Evolutionary conservation across 1,284 basidiomycete genomes (phyloP).

Genomic region (Schizophyllum amplum): DNA sequence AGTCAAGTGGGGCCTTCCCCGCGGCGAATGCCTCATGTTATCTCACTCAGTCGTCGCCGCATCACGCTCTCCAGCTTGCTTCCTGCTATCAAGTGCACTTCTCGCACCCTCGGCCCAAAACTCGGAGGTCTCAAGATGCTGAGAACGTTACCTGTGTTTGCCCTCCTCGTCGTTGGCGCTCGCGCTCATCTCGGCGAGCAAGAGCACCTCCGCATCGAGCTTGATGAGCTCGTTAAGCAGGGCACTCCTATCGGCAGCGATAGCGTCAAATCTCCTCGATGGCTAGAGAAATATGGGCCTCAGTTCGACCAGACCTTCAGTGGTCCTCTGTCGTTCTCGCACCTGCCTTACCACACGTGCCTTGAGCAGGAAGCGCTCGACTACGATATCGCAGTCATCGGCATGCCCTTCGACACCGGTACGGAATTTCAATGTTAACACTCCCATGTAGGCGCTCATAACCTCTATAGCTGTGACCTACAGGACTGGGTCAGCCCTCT

Average conservation of each 20-base stretch:
- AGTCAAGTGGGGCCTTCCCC: not conserved
- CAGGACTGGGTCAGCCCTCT: constrained; percentile 28
- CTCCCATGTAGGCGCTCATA: not conserved
- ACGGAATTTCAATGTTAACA: not conserved
- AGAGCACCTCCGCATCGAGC: not conserved
- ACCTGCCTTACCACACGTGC: constrained; percentile 62
- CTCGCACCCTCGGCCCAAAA: too few species aligned
- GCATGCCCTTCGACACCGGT: constrained; percentile 73
- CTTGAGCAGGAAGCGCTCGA: constrained; percentile 44
- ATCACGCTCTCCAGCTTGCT: not conserved
- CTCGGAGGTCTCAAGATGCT: too few species aligned
- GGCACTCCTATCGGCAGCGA: not conserved
- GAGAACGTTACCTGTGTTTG: not conserved
- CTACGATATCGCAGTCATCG: constrained; percentile 72
- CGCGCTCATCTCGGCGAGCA: not conserved
- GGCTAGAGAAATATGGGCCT: constrained; percentile 63
- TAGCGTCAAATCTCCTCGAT: constrained; percentile 25
- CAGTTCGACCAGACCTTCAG: constrained; percentile 65
- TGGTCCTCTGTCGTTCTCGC: constrained; percentile 68
- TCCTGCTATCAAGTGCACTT: not conserved
- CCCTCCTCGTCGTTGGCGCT: not conserved
- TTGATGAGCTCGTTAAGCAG: not conserved
- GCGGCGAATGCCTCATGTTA: not conserved
- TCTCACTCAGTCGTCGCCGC: not conserved
- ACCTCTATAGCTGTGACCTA: constrained; percentile 41